These are phyloP conservation scores for Kazachstania sp. DNA, from an alignment of 1,139 yeast species.

Conservation along the genomic window DNA sequence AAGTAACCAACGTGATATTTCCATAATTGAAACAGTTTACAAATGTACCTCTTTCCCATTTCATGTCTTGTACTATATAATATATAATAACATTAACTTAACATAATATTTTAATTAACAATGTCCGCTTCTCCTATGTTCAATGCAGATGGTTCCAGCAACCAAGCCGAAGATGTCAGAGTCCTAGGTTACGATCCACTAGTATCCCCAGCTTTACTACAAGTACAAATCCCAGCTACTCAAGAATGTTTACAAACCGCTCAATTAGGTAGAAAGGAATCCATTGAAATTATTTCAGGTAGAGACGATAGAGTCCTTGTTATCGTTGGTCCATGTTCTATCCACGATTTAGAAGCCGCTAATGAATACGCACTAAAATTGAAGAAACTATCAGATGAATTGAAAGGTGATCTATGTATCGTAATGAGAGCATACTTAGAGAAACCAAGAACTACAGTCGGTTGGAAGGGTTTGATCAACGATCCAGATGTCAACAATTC, in stretches of 20 bases:
- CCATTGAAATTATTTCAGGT: conserved; percentile 62
- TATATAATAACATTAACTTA: background rate
- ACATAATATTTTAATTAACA: background rate
- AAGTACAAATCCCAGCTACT: conserved; percentile 67
- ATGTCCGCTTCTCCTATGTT: conserved; percentile 22
- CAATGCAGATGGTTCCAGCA: conserved; percentile 14
- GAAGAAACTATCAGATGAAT: conserved; percentile 57
- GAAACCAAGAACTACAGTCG: conserved; percentile 97
- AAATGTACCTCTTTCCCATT: background rate
- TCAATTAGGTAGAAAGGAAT: conserved; percentile 65
- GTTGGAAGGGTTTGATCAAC: conserved; percentile 97
- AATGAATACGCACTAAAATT: conserved; percentile 75
- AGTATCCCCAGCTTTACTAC: conserved; percentile 78
- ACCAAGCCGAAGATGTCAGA: conserved; percentile 70
- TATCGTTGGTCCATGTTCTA: conserved; percentile 91
- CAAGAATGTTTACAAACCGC: conserved; percentile 57
- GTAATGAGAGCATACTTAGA: conserved; percentile 97
- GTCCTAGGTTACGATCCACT: conserved; percentile 86
- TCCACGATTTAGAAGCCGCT: conserved; percentile 87
- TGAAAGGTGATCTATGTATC: conserved; percentile 65
- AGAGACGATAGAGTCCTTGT: conserved; percentile 75
- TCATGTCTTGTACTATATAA: background rate
- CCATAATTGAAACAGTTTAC: too few relatives aligned
- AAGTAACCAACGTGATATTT: too few relatives aligned
- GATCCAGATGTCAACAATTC: conserved; percentile 93